Percentiles rank a stretch among this genome's conserved stretches.
phyloP scores from a whole-genome alignment of 2,329 filamentous ascomycete genomes.

The Fusarium phyllophilum region DNA sequence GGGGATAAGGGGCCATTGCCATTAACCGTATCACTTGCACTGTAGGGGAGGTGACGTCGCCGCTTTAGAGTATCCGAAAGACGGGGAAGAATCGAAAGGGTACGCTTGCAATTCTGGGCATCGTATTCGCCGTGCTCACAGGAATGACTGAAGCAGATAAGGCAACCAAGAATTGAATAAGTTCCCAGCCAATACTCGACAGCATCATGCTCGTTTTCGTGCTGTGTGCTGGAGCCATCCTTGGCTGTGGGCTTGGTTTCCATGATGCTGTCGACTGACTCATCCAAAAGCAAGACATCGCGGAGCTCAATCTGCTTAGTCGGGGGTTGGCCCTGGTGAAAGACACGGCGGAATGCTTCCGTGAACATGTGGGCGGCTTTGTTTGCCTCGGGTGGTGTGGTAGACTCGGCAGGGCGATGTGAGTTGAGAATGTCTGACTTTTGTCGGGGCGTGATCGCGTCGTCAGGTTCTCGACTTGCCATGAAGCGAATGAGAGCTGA shows the following conservation, averaged over 20 bases:
- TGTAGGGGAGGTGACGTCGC: conserved; percentile 31
- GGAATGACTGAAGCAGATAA: conserved; percentile 69
- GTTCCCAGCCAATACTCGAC: conserved; percentile 63
- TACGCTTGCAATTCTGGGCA: conserved; percentile 62
- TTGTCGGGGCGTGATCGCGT: conserved; percentile 64
- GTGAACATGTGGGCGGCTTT: conserved; percentile 62
- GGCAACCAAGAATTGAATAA: conserved; percentile 65
- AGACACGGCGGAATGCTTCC: conserved; percentile 66
- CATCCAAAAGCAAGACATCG: conserved; percentile 64
- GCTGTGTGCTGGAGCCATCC: conserved; percentile 50
- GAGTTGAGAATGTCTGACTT: conserved; percentile 63
- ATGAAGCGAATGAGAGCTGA: conserved; percentile 64
- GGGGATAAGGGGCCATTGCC: conserved; percentile 19
- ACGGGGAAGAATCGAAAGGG: conserved; percentile 59
- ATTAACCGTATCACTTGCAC: conserved; percentile 18
- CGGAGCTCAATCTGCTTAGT: conserved; percentile 58
- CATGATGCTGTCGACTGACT: conserved; percentile 63
- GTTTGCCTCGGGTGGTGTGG: conserved; percentile 54
- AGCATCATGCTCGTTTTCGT: conserved; percentile 51
- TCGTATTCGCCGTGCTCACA: conserved; percentile 71
- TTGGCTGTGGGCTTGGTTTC: conserved; percentile 65
- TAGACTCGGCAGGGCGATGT: conserved; percentile 53
- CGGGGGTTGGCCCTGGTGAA: conserved; percentile 51
- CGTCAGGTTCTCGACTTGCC: conserved; percentile 59
- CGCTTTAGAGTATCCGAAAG: conserved; percentile 48